phyloP scores from a whole-genome alignment of 192 early-diverging fungal species.

The Coemansia sp. region DNA sequence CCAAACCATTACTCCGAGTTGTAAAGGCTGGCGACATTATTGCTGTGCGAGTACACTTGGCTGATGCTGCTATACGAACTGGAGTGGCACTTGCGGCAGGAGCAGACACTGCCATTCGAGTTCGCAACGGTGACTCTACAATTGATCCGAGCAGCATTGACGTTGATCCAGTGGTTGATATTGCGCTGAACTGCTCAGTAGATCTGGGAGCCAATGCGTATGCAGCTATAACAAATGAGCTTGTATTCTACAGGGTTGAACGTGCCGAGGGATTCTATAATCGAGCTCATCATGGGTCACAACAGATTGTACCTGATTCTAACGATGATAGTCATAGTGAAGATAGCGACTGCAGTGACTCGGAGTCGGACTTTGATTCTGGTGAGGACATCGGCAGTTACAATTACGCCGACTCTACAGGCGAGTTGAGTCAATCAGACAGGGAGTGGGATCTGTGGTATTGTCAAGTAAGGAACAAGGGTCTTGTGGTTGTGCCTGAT shows the following conservation, averaged over 20 bases:
- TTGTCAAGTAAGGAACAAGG: conserved; percentile 18
- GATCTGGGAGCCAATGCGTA: background rate
- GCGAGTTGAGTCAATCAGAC: conserved; percentile 3
- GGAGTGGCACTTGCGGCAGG: conserved; percentile 30
- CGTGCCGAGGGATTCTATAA: conserved; percentile 35
- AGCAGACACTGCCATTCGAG: conserved; percentile 19
- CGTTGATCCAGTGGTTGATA: conserved; percentile 27
- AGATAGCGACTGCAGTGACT: conserved; percentile 12
- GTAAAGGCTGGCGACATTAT: conserved; percentile 47
- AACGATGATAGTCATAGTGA: background rate
- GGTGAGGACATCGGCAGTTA: conserved; percentile 10
- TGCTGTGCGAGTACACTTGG: conserved; percentile 30
- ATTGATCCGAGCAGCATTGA: conserved; percentile 11
- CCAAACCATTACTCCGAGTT: conserved; percentile 17
- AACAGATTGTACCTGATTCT: background rate
- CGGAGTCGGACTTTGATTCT: conserved; percentile 1
- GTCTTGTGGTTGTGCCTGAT: conserved; percentile 31
- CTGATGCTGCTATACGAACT: conserved; percentile 35
- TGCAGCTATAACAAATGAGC: conserved; percentile 2
- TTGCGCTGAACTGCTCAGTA: conserved; percentile 11
- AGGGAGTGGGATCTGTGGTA: conserved; percentile 41
- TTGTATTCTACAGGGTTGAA: conserved; percentile 46
- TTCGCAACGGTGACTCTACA: conserved; percentile 14
- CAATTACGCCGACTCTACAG: background rate
- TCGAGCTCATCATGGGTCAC: background rate